Percentiles rank a stretch among this genome's conserved stretches.
Conservation (phyloP, 1,284 basidiomycete species). For the Meripilus lineatus region DNA sequence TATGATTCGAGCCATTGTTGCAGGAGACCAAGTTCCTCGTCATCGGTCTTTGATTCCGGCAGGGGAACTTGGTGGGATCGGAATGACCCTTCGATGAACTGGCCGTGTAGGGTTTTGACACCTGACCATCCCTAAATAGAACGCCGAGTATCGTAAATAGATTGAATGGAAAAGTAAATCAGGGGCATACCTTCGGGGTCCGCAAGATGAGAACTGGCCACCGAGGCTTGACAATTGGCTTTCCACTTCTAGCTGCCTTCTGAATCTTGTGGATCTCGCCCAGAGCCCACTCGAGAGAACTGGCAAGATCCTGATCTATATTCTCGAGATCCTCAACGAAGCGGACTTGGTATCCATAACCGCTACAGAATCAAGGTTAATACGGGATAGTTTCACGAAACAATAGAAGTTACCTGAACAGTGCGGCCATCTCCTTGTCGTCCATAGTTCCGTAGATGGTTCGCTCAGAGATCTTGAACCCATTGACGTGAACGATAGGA, state of each 20-base stretch:
- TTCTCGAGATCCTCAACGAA: conserved; percentile 73
- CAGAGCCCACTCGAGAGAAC: conserved; percentile 80
- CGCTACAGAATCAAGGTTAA: conserved; percentile 31
- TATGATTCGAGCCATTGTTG: conserved; percentile 71
- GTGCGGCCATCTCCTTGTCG: conserved; percentile 67
- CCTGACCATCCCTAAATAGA: conserved; percentile 53
- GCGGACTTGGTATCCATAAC: conserved; percentile 84
- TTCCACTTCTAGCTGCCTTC: conserved; percentile 66
- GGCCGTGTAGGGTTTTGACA: conserved; percentile 59
- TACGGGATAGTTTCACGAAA: conserved; percentile 7
- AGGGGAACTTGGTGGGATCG: conserved; percentile 80
- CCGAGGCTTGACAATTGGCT: conserved; percentile 76
- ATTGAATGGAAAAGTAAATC: neutral
- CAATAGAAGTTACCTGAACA: conserved; percentile 51
- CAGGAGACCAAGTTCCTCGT: conserved; percentile 59
- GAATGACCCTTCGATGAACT: conserved; percentile 76
- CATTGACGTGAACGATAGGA: conserved; percentile 83
- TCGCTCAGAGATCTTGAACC: conserved; percentile 84
- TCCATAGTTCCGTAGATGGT: conserved; percentile 92
- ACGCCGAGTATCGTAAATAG: neutral
- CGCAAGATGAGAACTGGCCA: conserved; percentile 85
- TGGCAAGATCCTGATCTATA: conserved; percentile 69
- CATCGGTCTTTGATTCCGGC: conserved; percentile 58
- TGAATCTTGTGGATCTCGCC: conserved; percentile 77
- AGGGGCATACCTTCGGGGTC: conserved; percentile 59